phyloP scores from a whole-genome alignment of 176 grass and related monocot genomes.

The Miscanthus lutarioriparius region DNA sequence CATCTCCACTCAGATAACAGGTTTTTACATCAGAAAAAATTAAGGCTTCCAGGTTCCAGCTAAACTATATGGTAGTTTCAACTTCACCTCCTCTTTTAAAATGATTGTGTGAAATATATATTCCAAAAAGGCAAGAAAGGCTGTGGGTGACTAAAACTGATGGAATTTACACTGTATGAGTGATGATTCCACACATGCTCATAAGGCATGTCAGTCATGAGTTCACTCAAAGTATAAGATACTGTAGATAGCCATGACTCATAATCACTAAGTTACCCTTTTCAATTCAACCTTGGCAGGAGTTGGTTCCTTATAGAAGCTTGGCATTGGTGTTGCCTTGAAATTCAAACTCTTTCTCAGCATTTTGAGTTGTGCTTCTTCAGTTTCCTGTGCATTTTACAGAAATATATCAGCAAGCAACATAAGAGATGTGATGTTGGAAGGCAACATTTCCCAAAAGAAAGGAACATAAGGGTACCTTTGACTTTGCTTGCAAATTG shows the following conservation, averaged over 20 bases:
- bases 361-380: constrained; percentile 73
- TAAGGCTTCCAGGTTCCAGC: not conserved
- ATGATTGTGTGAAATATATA: not conserved
- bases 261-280: constrained; percentile 42
- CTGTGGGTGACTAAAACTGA: not conserved
- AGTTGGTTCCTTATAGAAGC: constrained; percentile 60
- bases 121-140: not conserved
- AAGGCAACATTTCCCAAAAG: not conserved
- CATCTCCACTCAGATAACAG: not conserved
- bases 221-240: constrained; percentile 29
- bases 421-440: not conserved
- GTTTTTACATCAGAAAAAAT: not conserved
- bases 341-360: constrained; percentile 65
- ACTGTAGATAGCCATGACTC: not conserved
- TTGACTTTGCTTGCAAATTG: constrained; percentile 58
- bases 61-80: constrained; percentile 10
- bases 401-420: constrained; percentile 26
- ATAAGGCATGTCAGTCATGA: constrained; percentile 8
- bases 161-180: not conserved
- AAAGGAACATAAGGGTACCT: constrained; percentile 35
- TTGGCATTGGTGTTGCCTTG: constrained; percentile 72
- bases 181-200: not conserved
- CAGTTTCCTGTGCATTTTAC: constrained; percentile 50
- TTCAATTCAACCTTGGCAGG: constrained; percentile 61
- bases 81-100: not conserved